phyloP scores from a whole-genome alignment of 208 protist species.

The Acanthamoeba polyphaga region DNA sequence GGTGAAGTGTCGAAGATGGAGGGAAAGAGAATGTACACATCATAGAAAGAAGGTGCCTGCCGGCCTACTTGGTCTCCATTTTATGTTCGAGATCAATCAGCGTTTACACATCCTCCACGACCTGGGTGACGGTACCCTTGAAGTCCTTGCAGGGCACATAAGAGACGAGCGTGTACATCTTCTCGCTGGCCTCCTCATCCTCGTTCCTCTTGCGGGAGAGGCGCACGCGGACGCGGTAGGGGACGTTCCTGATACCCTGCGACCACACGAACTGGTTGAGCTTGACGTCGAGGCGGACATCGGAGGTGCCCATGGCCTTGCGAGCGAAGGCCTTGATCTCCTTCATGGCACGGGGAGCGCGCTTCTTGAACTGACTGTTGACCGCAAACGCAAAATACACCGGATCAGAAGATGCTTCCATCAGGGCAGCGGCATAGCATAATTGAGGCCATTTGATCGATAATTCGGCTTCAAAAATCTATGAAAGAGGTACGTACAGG shows the following conservation, averaged over 20 bases:
- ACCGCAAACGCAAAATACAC: background rate
- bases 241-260: slow-evolving; percentile 94
- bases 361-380: slow-evolving; percentile 97
- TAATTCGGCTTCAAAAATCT: background rate
- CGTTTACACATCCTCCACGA: slow-evolving; percentile 84
- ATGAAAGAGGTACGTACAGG: slow-evolving; percentile 83
- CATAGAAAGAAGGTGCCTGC: background rate
- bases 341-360: slow-evolving; percentile 97
- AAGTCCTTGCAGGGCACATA: slow-evolving; percentile 87
- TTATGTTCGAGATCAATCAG: background rate
- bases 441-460: background rate
- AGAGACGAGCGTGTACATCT: slow-evolving; percentile 92
- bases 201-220: slow-evolving; percentile 94
- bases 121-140: slow-evolving; percentile 84
- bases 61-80: background rate
- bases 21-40: background rate
- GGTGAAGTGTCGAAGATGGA: no score
- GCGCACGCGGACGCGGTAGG: slow-evolving; percentile 96
- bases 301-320: slow-evolving; percentile 97
- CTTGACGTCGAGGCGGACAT: slow-evolving; percentile 97
- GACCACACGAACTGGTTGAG: slow-evolving; percentile 98
- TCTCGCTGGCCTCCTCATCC: slow-evolving; percentile 92
- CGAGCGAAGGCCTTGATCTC: slow-evolving; percentile 96
- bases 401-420: background rate
- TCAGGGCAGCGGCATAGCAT: background rate